phyloP scores from a whole-genome alignment of 73 alveolate genomes.

The Tetrahymena borealis region DNA sequence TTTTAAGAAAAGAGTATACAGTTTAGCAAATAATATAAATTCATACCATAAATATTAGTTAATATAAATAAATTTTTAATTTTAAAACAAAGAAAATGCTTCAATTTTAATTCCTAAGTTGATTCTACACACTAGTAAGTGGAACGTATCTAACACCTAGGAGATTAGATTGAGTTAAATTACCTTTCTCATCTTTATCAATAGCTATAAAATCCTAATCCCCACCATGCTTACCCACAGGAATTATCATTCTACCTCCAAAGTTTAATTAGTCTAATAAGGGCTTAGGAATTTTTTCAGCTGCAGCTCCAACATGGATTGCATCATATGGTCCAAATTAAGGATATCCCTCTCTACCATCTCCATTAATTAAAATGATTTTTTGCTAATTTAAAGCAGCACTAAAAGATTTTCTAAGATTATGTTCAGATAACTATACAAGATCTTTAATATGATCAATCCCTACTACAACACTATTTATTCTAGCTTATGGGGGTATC shows the following conservation, averaged over 20 bases:
- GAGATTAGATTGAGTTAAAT: slow-evolving; percentile 12
- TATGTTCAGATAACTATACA: slow-evolving; percentile 28
- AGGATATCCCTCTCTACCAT: slow-evolving; percentile 80
- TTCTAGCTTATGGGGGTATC: not conserved
- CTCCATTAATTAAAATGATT: slow-evolving; percentile 53
- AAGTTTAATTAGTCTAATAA: slow-evolving; percentile 60
- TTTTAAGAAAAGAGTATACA: no score
- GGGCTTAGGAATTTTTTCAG: slow-evolving; percentile 57
- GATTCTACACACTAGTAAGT: not conserved
- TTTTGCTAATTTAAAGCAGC: not conserved
- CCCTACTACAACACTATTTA: slow-evolving; percentile 50
- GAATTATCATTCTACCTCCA: slow-evolving; percentile 80
- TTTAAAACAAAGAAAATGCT: not conserved
- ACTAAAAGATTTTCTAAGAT: slow-evolving; percentile 38
- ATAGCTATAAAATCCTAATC: slow-evolving; percentile 45
- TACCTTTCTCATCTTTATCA: slow-evolving; percentile 54
- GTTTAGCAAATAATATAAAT: no score
- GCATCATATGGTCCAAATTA: slow-evolving; percentile 80
- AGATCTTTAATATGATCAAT: slow-evolving; percentile 60
- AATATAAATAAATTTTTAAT: not conserved
- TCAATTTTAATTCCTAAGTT: not conserved
- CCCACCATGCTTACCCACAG: slow-evolving; percentile 62
- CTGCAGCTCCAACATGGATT: slow-evolving; percentile 97
- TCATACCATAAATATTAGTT: no score
- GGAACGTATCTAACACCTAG: slow-evolving; percentile 76